These are phyloP conservation scores for Neopestalotiopsis sp. DNA, from an alignment of 2,329 filamentous ascomycete species.

Conservation along the genomic window DNA sequence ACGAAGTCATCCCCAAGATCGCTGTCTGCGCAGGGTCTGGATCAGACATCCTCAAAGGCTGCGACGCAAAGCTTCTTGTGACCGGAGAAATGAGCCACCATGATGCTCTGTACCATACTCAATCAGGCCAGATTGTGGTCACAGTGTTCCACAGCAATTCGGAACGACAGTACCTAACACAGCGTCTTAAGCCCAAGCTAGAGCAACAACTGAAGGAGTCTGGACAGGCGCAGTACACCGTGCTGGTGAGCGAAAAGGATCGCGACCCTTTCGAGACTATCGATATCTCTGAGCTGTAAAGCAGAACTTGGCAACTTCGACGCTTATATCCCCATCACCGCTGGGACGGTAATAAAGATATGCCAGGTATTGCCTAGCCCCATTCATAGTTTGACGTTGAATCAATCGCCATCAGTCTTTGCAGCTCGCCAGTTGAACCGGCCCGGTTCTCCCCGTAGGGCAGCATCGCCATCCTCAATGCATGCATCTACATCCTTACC, in stretches of 20 bases:
- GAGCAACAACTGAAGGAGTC: constrained; percentile 61
- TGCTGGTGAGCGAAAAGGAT: constrained; percentile 80
- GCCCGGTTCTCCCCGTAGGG: constrained; percentile 40
- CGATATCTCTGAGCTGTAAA: constrained; percentile 47
- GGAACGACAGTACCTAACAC: constrained; percentile 80
- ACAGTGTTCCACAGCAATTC: constrained; percentile 93
- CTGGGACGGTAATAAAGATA: neutral
- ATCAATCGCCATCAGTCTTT: constrained; percentile 26
- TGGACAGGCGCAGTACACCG: constrained; percentile 53
- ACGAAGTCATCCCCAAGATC: constrained; percentile 62
- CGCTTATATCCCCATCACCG: neutral
- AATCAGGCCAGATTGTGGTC: constrained; percentile 82
- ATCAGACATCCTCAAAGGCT: constrained; percentile 72
- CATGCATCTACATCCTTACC: constrained; percentile 59
- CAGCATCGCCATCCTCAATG: constrained; percentile 61
- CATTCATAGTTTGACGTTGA: neutral
- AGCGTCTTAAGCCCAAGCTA: constrained; percentile 72
- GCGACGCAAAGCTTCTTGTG: constrained; percentile 80
- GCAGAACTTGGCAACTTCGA: neutral
- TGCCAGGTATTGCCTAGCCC: neutral
- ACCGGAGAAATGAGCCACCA: constrained; percentile 96
- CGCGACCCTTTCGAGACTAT: constrained; percentile 88
- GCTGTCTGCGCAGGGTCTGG: constrained; percentile 93
- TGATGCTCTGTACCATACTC: constrained; percentile 84
- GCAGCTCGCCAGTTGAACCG: constrained; percentile 33